Percentiles rank a stretch among this genome's conserved stretches.
Conservation (phyloP, 352 stramenopile species). For the Globisporangium lucens region DNA sequence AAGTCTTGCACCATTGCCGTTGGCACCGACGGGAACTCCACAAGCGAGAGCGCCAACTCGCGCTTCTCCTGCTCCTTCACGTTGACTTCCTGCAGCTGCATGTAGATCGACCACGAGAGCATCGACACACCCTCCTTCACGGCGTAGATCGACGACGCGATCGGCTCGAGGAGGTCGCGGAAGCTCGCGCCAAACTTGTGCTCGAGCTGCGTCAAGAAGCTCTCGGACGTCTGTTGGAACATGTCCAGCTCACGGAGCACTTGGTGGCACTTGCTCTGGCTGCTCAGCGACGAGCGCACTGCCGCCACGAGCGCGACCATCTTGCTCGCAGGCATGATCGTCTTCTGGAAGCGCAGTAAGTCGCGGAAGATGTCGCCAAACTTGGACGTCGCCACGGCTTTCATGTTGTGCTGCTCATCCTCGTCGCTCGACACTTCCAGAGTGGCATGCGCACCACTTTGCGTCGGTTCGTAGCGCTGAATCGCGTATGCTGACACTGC, state of each 20-base stretch:
- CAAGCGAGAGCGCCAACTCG: constrained; percentile 43
- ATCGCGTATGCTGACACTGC: constrained; percentile 33
- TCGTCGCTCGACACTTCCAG: constrained; percentile 14
- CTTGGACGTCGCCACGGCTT: constrained; percentile 32
- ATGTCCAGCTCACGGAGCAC: constrained; percentile 83
- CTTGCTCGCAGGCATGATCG: constrained; percentile 65
- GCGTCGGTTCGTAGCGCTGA: constrained; percentile 36
- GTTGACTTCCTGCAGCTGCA: constrained; percentile 46
- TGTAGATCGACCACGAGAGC: constrained; percentile 56
- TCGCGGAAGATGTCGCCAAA: constrained; percentile 82
- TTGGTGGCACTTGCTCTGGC: constrained; percentile 51
- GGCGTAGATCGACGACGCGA: constrained; percentile 68
- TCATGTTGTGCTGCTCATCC: constrained; percentile 19
- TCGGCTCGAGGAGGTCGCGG: constrained; percentile 80
- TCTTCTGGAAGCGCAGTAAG: constrained; percentile 65
- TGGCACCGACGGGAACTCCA: constrained; percentile 68
- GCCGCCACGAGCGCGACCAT: constrained; percentile 46
- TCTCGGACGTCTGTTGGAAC: constrained; percentile 87
- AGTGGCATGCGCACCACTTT: constrained; percentile 13
- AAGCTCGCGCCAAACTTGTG: constrained; percentile 76
- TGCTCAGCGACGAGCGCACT: constrained; percentile 30
- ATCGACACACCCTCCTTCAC: constrained; percentile 87
- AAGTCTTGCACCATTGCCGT: constrained; percentile 13
- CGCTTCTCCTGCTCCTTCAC: constrained; percentile 49
- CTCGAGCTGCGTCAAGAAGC: constrained; percentile 59